A percentile compares a stretch with the other conserved stretches of the same genome.
These are phyloP conservation scores for Scheffersomyces cryptocercus DNA, from an alignment of 1,139 yeast species.

Conservation along the genomic window DNA sequence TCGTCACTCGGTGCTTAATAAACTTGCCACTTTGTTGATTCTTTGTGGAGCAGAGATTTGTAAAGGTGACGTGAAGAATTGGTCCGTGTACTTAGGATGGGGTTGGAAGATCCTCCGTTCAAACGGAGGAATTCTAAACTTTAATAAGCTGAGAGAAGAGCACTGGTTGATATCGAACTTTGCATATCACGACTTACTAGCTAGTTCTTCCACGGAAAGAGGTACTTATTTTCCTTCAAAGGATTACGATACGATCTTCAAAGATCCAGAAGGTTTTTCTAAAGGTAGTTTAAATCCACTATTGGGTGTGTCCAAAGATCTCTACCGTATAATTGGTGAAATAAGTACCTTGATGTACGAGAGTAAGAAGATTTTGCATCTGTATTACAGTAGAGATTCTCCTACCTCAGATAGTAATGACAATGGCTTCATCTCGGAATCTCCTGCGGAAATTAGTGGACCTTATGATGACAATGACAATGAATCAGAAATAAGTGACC, in stretches of 20 bases:
- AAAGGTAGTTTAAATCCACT: slow-evolving; percentile 61
- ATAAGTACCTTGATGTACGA: slow-evolving; percentile 63
- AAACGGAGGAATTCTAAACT: slow-evolving; percentile 62
- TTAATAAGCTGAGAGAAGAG: slow-evolving; percentile 54
- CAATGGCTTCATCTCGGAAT: slow-evolving; percentile 3
- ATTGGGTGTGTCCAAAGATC: slow-evolving; percentile 69
- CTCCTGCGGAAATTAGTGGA: slow-evolving; percentile 6
- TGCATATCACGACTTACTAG: slow-evolving; percentile 77
- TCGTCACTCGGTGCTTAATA: slow-evolving; percentile 32
- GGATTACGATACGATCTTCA: slow-evolving; percentile 59
- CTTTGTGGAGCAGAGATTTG: slow-evolving; percentile 75
- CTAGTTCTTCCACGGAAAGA: slow-evolving; percentile 57
- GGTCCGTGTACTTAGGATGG: slow-evolving; percentile 63
- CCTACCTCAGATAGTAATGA: slow-evolving; percentile 2
- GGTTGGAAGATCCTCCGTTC: slow-evolving; percentile 58
- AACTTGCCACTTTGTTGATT: slow-evolving; percentile 66
- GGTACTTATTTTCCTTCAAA: slow-evolving; percentile 58
- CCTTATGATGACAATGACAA: slow-evolving; percentile 12
- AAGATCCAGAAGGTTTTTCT: slow-evolving; percentile 31
- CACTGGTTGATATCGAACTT: slow-evolving; percentile 80
- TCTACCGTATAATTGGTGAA: slow-evolving; percentile 67
- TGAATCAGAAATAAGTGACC: slow-evolving; percentile 27
- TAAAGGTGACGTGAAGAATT: slow-evolving; percentile 70
- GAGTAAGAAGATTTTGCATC: slow-evolving; percentile 33
- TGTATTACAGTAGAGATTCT: slow-evolving; percentile 15